These are phyloP conservation scores for Durotheca rogersii DNA, from an alignment of 495 filamentous ascomycete genomes.

Conservation along the genomic window DNA sequence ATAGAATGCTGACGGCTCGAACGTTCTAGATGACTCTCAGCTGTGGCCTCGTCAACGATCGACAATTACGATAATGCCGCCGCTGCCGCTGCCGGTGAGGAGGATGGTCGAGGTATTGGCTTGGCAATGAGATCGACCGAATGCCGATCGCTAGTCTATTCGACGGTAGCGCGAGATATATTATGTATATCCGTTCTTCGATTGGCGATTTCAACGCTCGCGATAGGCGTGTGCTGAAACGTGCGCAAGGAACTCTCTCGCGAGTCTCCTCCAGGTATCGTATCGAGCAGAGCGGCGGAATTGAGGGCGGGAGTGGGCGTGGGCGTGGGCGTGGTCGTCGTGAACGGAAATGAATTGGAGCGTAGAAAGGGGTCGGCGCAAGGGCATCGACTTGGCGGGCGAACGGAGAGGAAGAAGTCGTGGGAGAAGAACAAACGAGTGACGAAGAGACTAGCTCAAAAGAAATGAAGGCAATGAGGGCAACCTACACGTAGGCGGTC, in stretches of 20 bases:
- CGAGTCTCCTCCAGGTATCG: too few species aligned
- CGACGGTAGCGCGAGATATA: slow-evolving; percentile 1
- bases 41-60: slow-evolving; percentile 21
- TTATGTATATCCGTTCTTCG: slow-evolving; percentile 7
- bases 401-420: too few species aligned
- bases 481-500: slow-evolving; percentile 28
- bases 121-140: slow-evolving; percentile 30
- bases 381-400: slow-evolving; percentile 11
- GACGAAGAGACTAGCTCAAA: slow-evolving; percentile 54
- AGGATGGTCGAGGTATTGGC: slow-evolving; percentile 18
- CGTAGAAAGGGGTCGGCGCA: slow-evolving; percentile 18
- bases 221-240: not conserved
- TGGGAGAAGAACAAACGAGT: slow-evolving; percentile 48
- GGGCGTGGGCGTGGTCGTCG: slow-evolving; percentile 15
- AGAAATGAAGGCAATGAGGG: slow-evolving; percentile 39
- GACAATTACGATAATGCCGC: too few species aligned
- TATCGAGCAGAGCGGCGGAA: too few species aligned
- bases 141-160: slow-evolving; percentile 21
- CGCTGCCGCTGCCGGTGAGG: too few species aligned
- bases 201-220: slow-evolving; percentile 21
- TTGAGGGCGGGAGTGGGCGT: too few species aligned
- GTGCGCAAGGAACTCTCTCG: not conserved
- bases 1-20: not conserved
- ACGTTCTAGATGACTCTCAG: slow-evolving; percentile 11
- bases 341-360: slow-evolving; percentile 4